Base-by-base conservation (phyloP, 2,329 filamentous ascomycete species). In the Trichoderma semiorbis region DNA sequence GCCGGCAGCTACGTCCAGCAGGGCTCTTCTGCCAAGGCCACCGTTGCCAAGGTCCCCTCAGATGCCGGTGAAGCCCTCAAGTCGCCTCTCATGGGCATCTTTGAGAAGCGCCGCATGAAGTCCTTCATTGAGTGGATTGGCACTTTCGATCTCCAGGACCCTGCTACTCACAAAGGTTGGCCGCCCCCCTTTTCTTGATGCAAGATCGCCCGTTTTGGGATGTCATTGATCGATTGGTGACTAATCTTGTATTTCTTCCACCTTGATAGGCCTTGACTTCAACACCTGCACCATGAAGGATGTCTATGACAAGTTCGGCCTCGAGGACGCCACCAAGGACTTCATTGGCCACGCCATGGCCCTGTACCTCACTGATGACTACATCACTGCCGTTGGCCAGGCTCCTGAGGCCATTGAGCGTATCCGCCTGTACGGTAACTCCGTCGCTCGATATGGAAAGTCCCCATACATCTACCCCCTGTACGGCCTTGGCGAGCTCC, bases 331-430 rank as follows among this genome's bases (percentile, higher is more conserved):
- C 72, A 99, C 96, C 76, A 91, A 93, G 78, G 96, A 99, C 84
- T 99, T 99, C 81, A 93, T 98, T 78, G 96, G 96, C 75, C 96
- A 99, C 84, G 94, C 95, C 78, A 99, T 99, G 96, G 96, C 96
- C 72, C 90, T 99, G 64, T 98, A 95, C 85, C 90, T 92, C 71
- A 94, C 93, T 72, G 95, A 98, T 81, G 90, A 92, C 81, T 98
- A 99, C 84, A 91, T 97, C 79, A 90, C 87, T 75, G 83, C 87
- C 74, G 84, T 87, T 64, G 95, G 95, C 75, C 85, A 86, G 79
- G 94, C 95, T 58, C 90, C 92, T 77, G 94, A 97, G 81, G 90
- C 93, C 71, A 93, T 99, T 77, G 90, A 95, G 83, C 94, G 95
- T 78, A 98, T 99, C 81, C 90, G 93, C 76, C 88, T 99, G 61